Evolutionary conservation across 176 grass and related monocot species (phyloP).

Genomic region (Zoysia pacifica): DNA sequence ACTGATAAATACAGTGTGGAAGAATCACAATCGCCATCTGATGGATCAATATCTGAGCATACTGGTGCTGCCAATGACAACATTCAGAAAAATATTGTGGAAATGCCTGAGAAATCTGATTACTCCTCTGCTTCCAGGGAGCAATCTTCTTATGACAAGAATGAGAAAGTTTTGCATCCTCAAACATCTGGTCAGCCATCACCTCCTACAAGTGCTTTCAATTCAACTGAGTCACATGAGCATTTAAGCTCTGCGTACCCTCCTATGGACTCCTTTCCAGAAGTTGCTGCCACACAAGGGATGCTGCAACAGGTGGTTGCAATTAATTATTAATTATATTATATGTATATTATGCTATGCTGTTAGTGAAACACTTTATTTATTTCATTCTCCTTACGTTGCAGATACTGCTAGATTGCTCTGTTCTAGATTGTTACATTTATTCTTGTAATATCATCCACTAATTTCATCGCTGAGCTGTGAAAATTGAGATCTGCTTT

Average conservation of each 20-base stretch:
- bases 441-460: not conserved
- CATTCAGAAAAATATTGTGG: constrained; percentile 43
- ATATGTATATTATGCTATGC: constrained; percentile 5
- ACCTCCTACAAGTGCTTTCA: constrained; percentile 56
- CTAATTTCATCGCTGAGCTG: not conserved
- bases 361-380: constrained; percentile 2
- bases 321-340: constrained; percentile 8
- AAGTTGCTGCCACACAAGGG: constrained; percentile 56
- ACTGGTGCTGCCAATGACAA: constrained; percentile 51
- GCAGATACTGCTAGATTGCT: not conserved
- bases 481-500: not conserved
- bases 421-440: not conserved
- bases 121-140: constrained; percentile 46
- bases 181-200: constrained; percentile 57
- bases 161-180: constrained; percentile 58
- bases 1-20: constrained; percentile 63
- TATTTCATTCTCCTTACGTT: not conserved
- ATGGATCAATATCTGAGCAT: constrained; percentile 35
- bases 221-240: constrained; percentile 64
- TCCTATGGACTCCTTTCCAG: constrained; percentile 50
- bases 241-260: constrained; percentile 38
- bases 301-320: constrained; percentile 79
- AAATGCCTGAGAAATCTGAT: constrained; percentile 56
- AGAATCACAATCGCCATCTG: constrained; percentile 48
- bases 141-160: constrained; percentile 41